Percentiles rank a stretch among this genome's conserved stretches.
Conservation (phyloP, 2,329 filamentous ascomycete species). For the Penicillium sp. region DNA sequence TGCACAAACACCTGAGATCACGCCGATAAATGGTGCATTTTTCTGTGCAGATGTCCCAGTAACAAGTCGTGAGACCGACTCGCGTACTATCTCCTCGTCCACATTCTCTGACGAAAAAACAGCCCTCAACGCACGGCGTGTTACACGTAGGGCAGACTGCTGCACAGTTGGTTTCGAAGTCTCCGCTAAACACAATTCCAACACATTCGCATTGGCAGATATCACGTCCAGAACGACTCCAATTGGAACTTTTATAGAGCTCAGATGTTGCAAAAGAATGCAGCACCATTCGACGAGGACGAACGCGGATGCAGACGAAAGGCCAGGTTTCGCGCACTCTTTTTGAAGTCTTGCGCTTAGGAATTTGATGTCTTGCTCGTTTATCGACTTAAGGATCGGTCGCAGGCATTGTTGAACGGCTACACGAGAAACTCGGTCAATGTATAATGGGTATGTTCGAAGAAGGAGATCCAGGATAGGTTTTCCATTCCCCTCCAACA, state of each 20-base stretch:
- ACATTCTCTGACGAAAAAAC: conserved; percentile 60
- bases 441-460: conserved; percentile 80
- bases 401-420: conserved; percentile 78
- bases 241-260: conserved; percentile 63
- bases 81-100: conserved; percentile 58
- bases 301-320: conserved; percentile 78
- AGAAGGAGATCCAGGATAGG: conserved; percentile 70
- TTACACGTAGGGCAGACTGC: conserved; percentile 70
- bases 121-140: conserved; percentile 73
- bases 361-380: conserved; percentile 50
- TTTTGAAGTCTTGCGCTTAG: conserved; percentile 65
- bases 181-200: conserved; percentile 74
- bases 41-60: conserved; percentile 64
- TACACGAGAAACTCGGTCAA: conserved; percentile 76
- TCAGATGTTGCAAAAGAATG: conserved; percentile 68
- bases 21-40: conserved; percentile 74
- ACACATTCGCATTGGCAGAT: conserved; percentile 63
- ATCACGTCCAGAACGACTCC: conserved; percentile 58
- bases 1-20: conserved; percentile 80
- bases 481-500: conserved; percentile 29
- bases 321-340: conserved; percentile 71
- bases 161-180: conserved; percentile 61
- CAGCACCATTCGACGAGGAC: conserved; percentile 89
- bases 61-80: conserved; percentile 64
- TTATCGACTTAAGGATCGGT: conserved; percentile 58